A percentile compares a stretch with the other conserved stretches of the same genome.
Evolutionary conservation across 495 filamentous ascomycete species (phyloP).

Genomic region (Alectoria sarmentosa): DNA sequence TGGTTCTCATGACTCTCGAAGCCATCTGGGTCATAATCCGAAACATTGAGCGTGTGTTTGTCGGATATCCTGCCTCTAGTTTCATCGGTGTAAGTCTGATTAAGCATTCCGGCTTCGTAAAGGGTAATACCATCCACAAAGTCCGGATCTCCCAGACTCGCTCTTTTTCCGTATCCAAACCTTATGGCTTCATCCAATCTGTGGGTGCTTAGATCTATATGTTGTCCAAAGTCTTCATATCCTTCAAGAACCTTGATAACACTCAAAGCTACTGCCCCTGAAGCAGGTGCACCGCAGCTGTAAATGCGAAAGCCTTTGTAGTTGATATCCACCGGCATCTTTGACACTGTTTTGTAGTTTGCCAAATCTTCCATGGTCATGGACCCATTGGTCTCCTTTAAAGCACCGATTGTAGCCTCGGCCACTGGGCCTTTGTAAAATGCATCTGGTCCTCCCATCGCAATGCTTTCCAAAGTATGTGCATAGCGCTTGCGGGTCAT

Average conservation of each 20-base stretch:
- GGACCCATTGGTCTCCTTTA: constrained; percentile 60
- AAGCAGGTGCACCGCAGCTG: constrained; percentile 60
- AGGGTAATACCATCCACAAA: constrained; percentile 54
- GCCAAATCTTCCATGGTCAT: constrained; percentile 73
- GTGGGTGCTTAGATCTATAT: constrained; percentile 60
- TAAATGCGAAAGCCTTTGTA: constrained; percentile 64
- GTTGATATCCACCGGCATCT: constrained; percentile 53
- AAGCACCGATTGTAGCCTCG: constrained; percentile 57
- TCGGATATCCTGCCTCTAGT: constrained; percentile 66
- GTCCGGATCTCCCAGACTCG: constrained; percentile 67
- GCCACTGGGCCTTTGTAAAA: constrained; percentile 73
- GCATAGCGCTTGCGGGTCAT: constrained; percentile 76
- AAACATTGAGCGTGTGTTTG: constrained; percentile 54
- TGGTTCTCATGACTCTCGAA: constrained; percentile 54
- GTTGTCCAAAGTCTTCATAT: constrained; percentile 50
- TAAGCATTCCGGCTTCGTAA: constrained; percentile 60
- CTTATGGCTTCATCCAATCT: constrained; percentile 78
- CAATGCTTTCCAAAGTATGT: constrained; percentile 69
- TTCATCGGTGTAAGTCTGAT: constrained; percentile 41
- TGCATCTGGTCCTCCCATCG: constrained; percentile 54
- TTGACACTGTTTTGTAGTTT: constrained; percentile 55
- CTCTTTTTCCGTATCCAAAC: constrained; percentile 71
- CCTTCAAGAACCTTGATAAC: constrained; percentile 73
- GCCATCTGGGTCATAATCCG: constrained; percentile 60
- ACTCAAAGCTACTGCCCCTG: constrained; percentile 62